phyloP scores from a whole-genome alignment of 768 basidiomycete species.

The Russula olivacea region DNA sequence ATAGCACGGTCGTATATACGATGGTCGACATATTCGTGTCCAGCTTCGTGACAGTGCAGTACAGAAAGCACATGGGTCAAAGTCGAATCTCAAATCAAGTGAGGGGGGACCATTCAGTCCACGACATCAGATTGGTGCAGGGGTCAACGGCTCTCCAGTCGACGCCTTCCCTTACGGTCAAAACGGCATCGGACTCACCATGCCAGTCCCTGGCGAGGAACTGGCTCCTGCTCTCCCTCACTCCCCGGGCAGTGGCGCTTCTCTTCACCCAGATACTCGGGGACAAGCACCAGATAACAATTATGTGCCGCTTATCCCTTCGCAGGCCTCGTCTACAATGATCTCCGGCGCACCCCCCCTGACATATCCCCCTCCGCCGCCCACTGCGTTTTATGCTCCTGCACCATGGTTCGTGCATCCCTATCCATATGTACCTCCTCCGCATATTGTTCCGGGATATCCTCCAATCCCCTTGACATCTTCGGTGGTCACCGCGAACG shows the following conservation, averaged over 20 bases:
- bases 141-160: slow-evolving; percentile 3
- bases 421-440: slow-evolving; percentile 32
- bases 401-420: slow-evolving; percentile 22
- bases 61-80: slow-evolving; percentile 28
- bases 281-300: slow-evolving; percentile 5
- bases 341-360: slow-evolving; percentile 2
- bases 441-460: slow-evolving; percentile 39
- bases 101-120: slow-evolving; percentile 15
- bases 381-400: slow-evolving; percentile 16
- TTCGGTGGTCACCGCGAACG: slow-evolving; percentile 5
- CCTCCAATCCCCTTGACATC: slow-evolving; percentile 29
- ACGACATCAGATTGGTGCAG: slow-evolving; percentile 10
- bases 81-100: slow-evolving; percentile 29
- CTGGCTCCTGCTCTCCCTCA: neutral
- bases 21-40: slow-evolving; percentile 68
- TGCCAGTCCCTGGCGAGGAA: slow-evolving; percentile 5
- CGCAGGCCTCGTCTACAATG: slow-evolving; percentile 6
- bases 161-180: slow-evolving; percentile 1
- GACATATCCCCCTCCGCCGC: slow-evolving; percentile 12
- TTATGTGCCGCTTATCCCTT: slow-evolving; percentile 6
- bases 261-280: slow-evolving; percentile 1
- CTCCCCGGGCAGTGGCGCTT: slow-evolving; percentile 4
- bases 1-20: slow-evolving; percentile 66
- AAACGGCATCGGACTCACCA: neutral
- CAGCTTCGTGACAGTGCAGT: slow-evolving; percentile 67